Base-by-base conservation (phyloP, 1,284 basidiomycete species). In the Erythrobasidium hasegawianum region DNA sequence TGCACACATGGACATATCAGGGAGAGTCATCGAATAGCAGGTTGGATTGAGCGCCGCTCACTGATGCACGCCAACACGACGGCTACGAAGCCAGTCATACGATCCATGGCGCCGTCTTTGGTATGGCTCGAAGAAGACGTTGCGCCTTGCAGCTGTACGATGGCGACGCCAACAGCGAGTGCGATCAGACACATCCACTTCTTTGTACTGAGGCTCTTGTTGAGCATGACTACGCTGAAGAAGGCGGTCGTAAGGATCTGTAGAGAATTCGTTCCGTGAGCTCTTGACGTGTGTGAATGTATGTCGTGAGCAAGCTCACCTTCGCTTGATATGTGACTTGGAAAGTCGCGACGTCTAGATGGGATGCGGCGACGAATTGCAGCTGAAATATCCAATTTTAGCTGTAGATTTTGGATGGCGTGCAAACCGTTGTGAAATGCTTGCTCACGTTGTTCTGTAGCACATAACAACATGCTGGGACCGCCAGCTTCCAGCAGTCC, bases 401-500 rank as follows among this genome's bases (percentile, higher is more conserved):
- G 24, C 13, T 43, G 24, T 18, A 59, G 40, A 7, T 11, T n/a
- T n/a, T 38, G 38, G 18, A 14, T n/a, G n/a, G n/a, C n/a, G n/a
- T n/a, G n/a, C n/a, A n/a, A n/a, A n/a, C n/a, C n/a, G n/a, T n/a
- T n/a, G n/a, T n/a, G n/a, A n/a, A n/a, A 27, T 59, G n/a, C n/a
- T 13, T 55, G 55, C 71, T 7, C 27, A 72, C 71, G 78, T 92
- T 93, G 81, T 97, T 97, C 80, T 97, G 94, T 67, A 95, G 85
- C 73, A 95, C 91, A 69, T 97, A 98, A 72, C 97, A 87, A 67
- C 97, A 84, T 11, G 95, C 95, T 10, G 95, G 95, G 70, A 97
- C 93, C 24, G 90, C 91, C 20, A 97, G 84, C 78, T 96, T 97
- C 90, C 92, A 96, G 79, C 90, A 93, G 78, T 97, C 94, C 43